Percentiles rank a stretch among this genome's conserved stretches.
Conservation (phyloP, 257 asterid genomes). For the Sherardia arvensis region DNA sequence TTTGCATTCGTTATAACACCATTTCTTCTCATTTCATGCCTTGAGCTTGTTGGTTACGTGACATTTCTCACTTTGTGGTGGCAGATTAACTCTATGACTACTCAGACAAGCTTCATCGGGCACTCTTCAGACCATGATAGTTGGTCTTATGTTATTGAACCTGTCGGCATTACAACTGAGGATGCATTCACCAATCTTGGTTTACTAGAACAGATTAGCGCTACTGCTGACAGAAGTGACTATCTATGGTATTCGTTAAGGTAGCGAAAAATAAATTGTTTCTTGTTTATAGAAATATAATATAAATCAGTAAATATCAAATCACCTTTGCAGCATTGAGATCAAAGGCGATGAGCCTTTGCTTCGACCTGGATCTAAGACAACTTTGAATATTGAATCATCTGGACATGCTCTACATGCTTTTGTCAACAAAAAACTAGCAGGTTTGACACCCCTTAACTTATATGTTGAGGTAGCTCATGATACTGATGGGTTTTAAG, state of each 20-base stretch:
- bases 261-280: slow-evolving; percentile 19
- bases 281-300: not conserved
- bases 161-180: slow-evolving; percentile 74
- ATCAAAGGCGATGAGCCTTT: slow-evolving; percentile 35
- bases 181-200: slow-evolving; percentile 47
- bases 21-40: not conserved
- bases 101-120: slow-evolving; percentile 37
- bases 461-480: too few species aligned
- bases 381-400: slow-evolving; percentile 55
- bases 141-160: slow-evolving; percentile 82
- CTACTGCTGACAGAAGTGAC: slow-evolving; percentile 76
- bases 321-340: slow-evolving; percentile 34
- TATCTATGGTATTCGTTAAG: slow-evolving; percentile 77
- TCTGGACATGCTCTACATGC: slow-evolving; percentile 65
- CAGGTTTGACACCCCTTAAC: slow-evolving; percentile 35
- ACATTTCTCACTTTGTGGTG: slow-evolving; percentile 5
- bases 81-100: slow-evolving; percentile 70
- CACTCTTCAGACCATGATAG: slow-evolving; percentile 42
- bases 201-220: slow-evolving; percentile 68
- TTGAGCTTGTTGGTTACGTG: too few species aligned
- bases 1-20: not conserved
- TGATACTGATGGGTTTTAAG: too few species aligned
- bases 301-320: not conserved
- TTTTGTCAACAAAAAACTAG: slow-evolving; percentile 61
- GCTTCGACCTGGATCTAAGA: slow-evolving; percentile 37